phyloP scores from a whole-genome alignment of 345 rosid genomes.

The Ceriops tagal region DNA sequence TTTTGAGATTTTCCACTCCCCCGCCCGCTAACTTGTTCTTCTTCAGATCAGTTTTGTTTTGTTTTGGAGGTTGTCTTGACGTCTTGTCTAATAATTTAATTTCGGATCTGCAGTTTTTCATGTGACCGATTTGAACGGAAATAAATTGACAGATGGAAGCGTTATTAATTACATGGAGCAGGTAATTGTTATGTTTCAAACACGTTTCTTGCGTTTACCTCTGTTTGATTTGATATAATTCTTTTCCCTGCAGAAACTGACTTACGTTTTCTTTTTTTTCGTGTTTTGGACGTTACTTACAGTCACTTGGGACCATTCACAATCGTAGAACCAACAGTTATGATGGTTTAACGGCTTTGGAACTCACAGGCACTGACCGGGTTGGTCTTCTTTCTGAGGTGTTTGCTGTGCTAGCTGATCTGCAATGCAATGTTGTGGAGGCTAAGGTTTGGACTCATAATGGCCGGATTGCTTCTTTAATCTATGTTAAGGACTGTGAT shows the following conservation, averaged over 20 bases:
- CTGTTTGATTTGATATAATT: neutral
- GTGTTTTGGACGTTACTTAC: conserved; percentile 20
- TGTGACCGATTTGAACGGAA: conserved; percentile 84
- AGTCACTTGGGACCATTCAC: conserved; percentile 62
- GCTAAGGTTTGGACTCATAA: conserved; percentile 88
- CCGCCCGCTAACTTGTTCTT: neutral
- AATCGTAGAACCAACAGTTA: conserved; percentile 44
- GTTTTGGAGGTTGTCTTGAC: neutral
- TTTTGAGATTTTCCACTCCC: neutral
- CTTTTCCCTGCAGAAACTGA: neutral
- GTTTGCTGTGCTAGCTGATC: conserved; percentile 77
- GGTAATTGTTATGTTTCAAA: conserved; percentile 36
- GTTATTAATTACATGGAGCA: conserved; percentile 80
- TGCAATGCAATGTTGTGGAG: conserved; percentile 69
- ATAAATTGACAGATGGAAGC: conserved; percentile 75
- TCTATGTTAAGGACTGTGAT: conserved; percentile 55
- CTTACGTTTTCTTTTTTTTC: neutral
- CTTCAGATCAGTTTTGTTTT: neutral
- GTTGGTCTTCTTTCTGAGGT: conserved; percentile 74
- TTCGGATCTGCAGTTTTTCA: conserved; percentile 66
- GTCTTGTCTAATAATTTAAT: neutral
- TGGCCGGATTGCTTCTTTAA: conserved; percentile 64
- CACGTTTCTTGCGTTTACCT: neutral
- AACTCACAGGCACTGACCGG: conserved; percentile 72
- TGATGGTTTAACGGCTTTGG: conserved; percentile 59